Conservation (phyloP, 345 rosid genomes). For the Brassica rapa region DNA sequence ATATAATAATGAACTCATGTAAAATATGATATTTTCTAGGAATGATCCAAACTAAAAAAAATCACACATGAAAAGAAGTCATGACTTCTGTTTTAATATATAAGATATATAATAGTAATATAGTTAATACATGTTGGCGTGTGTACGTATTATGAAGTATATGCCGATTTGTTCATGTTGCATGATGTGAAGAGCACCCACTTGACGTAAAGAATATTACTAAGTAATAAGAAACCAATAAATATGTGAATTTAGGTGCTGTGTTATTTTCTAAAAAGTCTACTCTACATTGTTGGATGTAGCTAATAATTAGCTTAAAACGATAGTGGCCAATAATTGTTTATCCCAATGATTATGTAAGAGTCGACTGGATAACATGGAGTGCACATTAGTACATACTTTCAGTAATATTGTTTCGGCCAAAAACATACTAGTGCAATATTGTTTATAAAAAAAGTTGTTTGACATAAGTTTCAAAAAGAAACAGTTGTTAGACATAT, state of each 20-base stretch:
- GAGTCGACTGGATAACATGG: constrained; percentile 41
- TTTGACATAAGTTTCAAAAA: too few species aligned
- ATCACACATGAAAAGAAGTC: too few species aligned
- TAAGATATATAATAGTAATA: not conserved
- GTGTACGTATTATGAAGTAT: constrained; percentile 33
- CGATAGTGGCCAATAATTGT: constrained; percentile 30
- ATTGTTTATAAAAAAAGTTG: too few species aligned
- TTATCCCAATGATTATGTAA: constrained; percentile 31
- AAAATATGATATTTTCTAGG: too few species aligned
- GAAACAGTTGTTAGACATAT: not conserved
- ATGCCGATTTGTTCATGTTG: constrained; percentile 25
- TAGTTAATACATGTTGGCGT: constrained; percentile 29
- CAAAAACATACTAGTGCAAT: not conserved
- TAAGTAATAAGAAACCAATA: constrained; percentile 29
- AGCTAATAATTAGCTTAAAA: constrained; percentile 30
- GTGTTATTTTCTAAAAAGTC: constrained; percentile 30
- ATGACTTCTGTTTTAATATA: too few species aligned
- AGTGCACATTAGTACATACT: constrained; percentile 21
- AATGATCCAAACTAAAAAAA: too few species aligned
- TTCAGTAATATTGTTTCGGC: not conserved
- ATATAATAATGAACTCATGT: too few species aligned
- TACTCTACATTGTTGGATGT: constrained; percentile 35
- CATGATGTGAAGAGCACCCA: constrained; percentile 45
- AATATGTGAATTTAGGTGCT: constrained; percentile 3
- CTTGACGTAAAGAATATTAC: constrained; percentile 37